phyloP scores from a whole-genome alignment of 768 basidiomycete genomes.

The Coprinopsis strossmayeri region DNA sequence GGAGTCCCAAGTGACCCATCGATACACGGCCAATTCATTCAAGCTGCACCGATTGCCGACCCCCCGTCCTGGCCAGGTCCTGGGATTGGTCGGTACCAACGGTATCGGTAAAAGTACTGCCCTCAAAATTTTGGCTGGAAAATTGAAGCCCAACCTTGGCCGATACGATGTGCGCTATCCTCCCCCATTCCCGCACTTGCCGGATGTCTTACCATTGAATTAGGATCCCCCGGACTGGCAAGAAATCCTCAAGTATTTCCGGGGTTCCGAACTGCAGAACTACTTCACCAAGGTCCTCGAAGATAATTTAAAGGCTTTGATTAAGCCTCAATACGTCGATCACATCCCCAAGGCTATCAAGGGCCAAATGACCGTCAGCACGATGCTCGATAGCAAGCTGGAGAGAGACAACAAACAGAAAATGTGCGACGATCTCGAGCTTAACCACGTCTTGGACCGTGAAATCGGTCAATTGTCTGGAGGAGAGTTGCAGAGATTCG shows the following conservation, averaged over 20 bases:
- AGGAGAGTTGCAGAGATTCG: constrained; percentile 96
- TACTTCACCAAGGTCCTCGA: constrained; percentile 99
- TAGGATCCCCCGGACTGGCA: constrained; percentile 99
- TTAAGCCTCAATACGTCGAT: constrained; percentile 99
- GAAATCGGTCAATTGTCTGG: constrained; percentile 86
- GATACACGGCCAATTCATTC: constrained; percentile 98
- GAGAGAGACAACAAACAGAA: constrained; percentile 85
- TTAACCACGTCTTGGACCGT: constrained; percentile 80
- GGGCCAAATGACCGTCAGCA: constrained; percentile 72
- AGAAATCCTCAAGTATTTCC: constrained; percentile 97
- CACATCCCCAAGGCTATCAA: constrained; percentile 97
- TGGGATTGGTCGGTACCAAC: constrained; percentile 98
- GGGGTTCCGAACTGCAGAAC: constrained; percentile 97
- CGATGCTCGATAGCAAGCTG: constrained; percentile 90
- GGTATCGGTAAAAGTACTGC: constrained; percentile 99
- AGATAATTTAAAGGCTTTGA: constrained; percentile 96
- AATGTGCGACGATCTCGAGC: constrained; percentile 81
- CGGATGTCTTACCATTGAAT: neutral
- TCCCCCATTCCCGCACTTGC: constrained; percentile 1
- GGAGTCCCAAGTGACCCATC: constrained; percentile 93
- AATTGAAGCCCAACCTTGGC: constrained; percentile 96
- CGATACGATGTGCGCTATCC: constrained; percentile 75
- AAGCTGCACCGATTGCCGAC: constrained; percentile 98
- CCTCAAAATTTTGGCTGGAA: constrained; percentile 92
- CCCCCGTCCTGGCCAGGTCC: constrained; percentile 93